These are phyloP conservation scores for Kodamaea derodonti DNA, from an alignment of 1,139 yeast species.

Conservation along the genomic window DNA sequence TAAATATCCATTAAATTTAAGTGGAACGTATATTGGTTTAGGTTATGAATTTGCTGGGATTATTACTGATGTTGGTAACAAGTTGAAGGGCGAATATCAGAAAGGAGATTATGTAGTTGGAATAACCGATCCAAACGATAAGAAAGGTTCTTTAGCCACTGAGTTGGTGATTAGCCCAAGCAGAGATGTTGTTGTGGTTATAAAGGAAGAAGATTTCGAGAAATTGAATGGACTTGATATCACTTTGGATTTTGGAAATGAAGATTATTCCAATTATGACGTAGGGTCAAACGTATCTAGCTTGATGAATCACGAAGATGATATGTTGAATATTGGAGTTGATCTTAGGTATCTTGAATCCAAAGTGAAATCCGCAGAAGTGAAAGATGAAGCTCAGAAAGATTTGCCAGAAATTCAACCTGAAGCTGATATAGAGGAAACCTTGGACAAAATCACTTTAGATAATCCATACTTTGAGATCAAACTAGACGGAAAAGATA, in stretches of 20 bases:
- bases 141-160: conserved; percentile 38
- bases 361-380: conserved; percentile 1
- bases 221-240: conserved; percentile 15
- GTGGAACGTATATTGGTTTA: conserved; percentile 38
- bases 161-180: conserved; percentile 32
- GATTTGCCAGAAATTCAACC: not conserved
- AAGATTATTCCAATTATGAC: conserved; percentile 3
- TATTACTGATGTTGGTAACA: conserved; percentile 29
- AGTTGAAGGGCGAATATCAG: conserved; percentile 18
- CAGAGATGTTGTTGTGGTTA: conserved; percentile 28
- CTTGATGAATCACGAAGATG: conserved; percentile 3
- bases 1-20: conserved; percentile 33
- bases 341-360: not conserved
- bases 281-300: conserved; percentile 2
- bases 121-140: conserved; percentile 27
- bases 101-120: conserved; percentile 40
- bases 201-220: conserved; percentile 24
- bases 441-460: not conserved
- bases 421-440: not conserved
- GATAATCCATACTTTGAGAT: not conserved
- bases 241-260: conserved; percentile 6
- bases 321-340: conserved; percentile 2
- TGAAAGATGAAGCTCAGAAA: not conserved
- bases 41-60: conserved; percentile 43
- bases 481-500: not conserved